A percentile compares a stretch with the other conserved stretches of the same genome.
Evolutionary conservation across 1,139 yeast genomes (phyloP).

Genomic region (Lodderomyces metapsilosis): DNA sequence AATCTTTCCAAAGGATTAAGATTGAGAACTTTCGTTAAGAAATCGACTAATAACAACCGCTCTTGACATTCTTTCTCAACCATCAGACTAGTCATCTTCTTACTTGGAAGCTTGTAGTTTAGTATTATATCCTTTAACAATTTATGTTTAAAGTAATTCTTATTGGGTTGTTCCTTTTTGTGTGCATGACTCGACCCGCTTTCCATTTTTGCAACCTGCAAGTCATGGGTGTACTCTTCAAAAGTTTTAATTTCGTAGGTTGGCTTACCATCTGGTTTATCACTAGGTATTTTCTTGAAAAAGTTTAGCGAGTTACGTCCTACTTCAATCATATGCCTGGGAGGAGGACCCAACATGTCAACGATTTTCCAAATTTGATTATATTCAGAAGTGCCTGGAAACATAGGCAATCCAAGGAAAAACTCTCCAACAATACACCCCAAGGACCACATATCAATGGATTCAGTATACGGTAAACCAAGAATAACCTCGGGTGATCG

Average conservation of each 20-base stretch:
- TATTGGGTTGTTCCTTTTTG: constrained; percentile 73
- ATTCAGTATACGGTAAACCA: constrained; percentile 86
- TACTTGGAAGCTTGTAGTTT: constrained; percentile 71
- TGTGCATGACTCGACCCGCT: constrained; percentile 35
- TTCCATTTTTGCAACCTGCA: constrained; percentile 16
- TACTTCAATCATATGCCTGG: constrained; percentile 94
- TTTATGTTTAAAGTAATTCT: constrained; percentile 79
- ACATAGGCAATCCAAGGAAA: constrained; percentile 88
- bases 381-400: constrained; percentile 94
- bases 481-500: constrained; percentile 93
- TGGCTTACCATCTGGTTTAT: constrained; percentile 29
- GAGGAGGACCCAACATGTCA: constrained; percentile 84
- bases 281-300: constrained; percentile 45
- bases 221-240: constrained; percentile 40
- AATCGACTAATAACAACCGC: constrained; percentile 71
- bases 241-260: constrained; percentile 30
- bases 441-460: constrained; percentile 97
- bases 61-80: constrained; percentile 72
- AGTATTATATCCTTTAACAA: constrained; percentile 70
- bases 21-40: constrained; percentile 72
- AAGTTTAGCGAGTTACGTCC: constrained; percentile 81
- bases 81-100: constrained; percentile 63
- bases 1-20: constrained; percentile 91
- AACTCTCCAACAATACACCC: constrained; percentile 96
- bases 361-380: constrained; percentile 83